Percentiles rank a stretch among this genome's conserved stretches.
phyloP scores from a whole-genome alignment of 345 rosid genomes.

The Euclidium syriacum region DNA sequence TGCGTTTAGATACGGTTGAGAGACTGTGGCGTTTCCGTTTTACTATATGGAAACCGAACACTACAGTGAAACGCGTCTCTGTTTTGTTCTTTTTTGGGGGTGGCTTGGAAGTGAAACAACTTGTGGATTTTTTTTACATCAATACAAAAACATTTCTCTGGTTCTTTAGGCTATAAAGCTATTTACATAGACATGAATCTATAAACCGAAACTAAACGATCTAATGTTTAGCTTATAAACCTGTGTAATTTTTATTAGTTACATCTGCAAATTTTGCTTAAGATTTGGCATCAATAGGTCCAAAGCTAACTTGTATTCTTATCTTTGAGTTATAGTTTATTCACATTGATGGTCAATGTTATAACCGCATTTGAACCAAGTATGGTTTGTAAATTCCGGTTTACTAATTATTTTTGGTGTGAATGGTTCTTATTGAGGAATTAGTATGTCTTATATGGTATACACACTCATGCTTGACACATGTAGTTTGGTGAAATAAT shows the following conservation, averaged over 20 bases:
- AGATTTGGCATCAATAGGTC: not conserved
- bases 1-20: conserved; percentile 2
- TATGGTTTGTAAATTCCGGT: not conserved
- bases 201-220: not conserved
- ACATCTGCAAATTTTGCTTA: not conserved
- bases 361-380: not conserved
- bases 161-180: not conserved
- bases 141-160: not conserved
- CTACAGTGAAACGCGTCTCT: not conserved
- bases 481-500: not conserved
- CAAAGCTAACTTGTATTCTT: no score
- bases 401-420: not conserved
- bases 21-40: conserved; percentile 7
- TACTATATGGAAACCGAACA: not conserved
- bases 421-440: not conserved
- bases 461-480: not conserved
- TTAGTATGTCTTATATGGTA: not conserved
- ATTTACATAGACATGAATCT: not conserved
- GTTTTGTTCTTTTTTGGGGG: not conserved
- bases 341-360: not conserved
- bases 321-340: not conserved
- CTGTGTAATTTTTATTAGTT: no score
- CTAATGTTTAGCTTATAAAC: no score
- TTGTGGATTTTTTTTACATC: conserved; percentile 6
- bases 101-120: conserved; percentile 17